Conservation (phyloP, 345 rosid species). For the Clarkia xantiana region DNA sequence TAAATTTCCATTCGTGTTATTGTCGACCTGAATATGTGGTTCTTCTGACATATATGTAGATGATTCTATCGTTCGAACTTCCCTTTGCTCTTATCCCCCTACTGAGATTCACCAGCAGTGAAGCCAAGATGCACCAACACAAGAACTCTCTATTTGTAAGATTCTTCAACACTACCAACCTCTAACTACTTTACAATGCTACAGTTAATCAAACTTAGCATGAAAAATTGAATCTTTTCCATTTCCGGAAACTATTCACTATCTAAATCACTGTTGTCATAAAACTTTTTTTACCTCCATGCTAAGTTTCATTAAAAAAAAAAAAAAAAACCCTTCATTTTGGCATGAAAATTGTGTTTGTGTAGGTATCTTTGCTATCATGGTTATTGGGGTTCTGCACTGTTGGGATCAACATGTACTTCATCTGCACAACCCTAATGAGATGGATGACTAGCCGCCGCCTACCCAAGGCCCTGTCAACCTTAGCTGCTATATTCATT, state of each 20-base stretch:
- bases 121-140: conserved; percentile 14
- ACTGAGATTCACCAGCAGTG: conserved; percentile 13
- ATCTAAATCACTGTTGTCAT: too few species aligned
- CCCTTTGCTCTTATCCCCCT: conserved; percentile 18
- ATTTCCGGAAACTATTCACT: too few species aligned
- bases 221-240: too few species aligned
- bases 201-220: too few species aligned
- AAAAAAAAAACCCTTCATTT: too few species aligned
- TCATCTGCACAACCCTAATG: conserved; percentile 1
- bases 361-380: conserved; percentile 2
- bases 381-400: conserved; percentile 8
- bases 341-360: too few species aligned
- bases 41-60: conserved; percentile 1
- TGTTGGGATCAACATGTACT: conserved; percentile 9
- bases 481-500: background rate
- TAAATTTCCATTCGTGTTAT: background rate
- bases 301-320: too few species aligned
- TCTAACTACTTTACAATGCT: background rate
- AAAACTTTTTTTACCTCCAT: too few species aligned
- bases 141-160: conserved; percentile 10
- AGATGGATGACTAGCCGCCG: conserved; percentile 4
- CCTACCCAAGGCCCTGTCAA: conserved; percentile 2
- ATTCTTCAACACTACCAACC: background rate
- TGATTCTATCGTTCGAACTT: conserved; percentile 10
- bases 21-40: background rate